Evolutionary conservation across 129 eudicot genomes (phyloP).

Genomic region (Flaveria linearis): DNA sequence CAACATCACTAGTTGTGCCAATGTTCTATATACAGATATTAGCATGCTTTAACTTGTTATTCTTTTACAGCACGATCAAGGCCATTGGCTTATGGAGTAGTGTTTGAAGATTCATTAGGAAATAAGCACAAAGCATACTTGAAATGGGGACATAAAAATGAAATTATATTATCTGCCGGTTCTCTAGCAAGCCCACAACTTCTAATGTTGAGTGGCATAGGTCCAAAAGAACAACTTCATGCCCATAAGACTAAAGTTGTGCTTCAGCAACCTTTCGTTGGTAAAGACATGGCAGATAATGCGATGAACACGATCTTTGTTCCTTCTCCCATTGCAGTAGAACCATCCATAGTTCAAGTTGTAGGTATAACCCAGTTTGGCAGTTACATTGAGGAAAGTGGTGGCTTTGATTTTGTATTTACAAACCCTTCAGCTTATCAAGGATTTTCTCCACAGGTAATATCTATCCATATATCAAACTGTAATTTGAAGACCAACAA

Average conservation of each 20-base stretch:
- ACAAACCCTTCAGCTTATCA: slow-evolving; percentile 39
- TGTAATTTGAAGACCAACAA: no score
- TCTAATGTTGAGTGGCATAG: slow-evolving; percentile 75
- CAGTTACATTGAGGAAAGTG: slow-evolving; percentile 64
- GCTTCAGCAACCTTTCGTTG: slow-evolving; percentile 55
- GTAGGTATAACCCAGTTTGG: slow-evolving; percentile 67
- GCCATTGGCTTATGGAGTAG: slow-evolving; percentile 63
- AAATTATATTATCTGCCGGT: slow-evolving; percentile 64
- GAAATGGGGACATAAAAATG: slow-evolving; percentile 43
- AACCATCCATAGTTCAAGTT: slow-evolving; percentile 53
- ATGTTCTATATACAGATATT: no score
- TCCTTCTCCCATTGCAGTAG: slow-evolving; percentile 63
- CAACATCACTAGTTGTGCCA: neutral
- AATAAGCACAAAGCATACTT: slow-evolving; percentile 56
- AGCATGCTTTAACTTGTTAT: neutral
- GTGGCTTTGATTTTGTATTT: slow-evolving; percentile 40
- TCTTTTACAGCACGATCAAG: slow-evolving; percentile 42
- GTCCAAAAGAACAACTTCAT: slow-evolving; percentile 55
- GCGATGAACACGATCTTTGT: slow-evolving; percentile 60
- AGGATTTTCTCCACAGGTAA: slow-evolving; percentile 67
- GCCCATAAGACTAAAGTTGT: slow-evolving; percentile 60
- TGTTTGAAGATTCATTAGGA: slow-evolving; percentile 57
- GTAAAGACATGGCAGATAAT: slow-evolving; percentile 75
- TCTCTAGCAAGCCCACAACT: slow-evolving; percentile 87
- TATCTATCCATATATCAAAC: no score